These are phyloP conservation scores for Fraxinus quadrangulata DNA, from an alignment of 257 asterid species.

Conservation along the genomic window DNA sequence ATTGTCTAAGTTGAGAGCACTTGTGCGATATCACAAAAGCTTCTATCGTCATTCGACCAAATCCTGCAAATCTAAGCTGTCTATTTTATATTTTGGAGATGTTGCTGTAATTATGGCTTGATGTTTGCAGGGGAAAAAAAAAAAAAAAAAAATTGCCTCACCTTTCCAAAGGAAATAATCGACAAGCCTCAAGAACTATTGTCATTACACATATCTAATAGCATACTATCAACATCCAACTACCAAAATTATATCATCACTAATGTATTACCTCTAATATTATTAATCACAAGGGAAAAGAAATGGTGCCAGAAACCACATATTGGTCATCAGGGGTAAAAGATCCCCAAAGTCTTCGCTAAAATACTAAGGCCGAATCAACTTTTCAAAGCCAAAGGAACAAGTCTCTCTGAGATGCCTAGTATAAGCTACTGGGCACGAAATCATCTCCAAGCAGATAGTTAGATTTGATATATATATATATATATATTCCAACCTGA, in stretches of 20 bases:
- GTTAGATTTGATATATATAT: not conserved
- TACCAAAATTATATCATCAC: not conserved
- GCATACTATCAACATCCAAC: not conserved
- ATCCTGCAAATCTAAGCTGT: not conserved
- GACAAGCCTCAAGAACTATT: not conserved
- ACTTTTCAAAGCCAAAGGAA: not conserved
- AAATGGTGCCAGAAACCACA: conserved; percentile 68
- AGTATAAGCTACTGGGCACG: conserved; percentile 3
- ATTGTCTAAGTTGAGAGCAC: not conserved
- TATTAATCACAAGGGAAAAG: not conserved
- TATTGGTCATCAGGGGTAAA: conserved; percentile 34
- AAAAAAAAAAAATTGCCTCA: not conserved
- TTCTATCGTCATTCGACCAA: not conserved
- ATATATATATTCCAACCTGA: conserved; percentile 61
- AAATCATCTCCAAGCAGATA: conserved; percentile 15
- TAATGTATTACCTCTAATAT: not conserved
- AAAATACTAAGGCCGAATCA: not conserved
- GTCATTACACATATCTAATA: not conserved
- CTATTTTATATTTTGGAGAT: not conserved
- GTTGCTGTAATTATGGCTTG: not conserved
- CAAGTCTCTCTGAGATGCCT: conserved; percentile 7
- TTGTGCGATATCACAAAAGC: not conserved
- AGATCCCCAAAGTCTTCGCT: not conserved
- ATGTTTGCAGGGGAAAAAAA: not conserved
- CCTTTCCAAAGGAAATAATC: not conserved